phyloP scores from a whole-genome alignment of 2,329 filamentous ascomycete species.

The Magnaporthiopsis poae region DNA sequence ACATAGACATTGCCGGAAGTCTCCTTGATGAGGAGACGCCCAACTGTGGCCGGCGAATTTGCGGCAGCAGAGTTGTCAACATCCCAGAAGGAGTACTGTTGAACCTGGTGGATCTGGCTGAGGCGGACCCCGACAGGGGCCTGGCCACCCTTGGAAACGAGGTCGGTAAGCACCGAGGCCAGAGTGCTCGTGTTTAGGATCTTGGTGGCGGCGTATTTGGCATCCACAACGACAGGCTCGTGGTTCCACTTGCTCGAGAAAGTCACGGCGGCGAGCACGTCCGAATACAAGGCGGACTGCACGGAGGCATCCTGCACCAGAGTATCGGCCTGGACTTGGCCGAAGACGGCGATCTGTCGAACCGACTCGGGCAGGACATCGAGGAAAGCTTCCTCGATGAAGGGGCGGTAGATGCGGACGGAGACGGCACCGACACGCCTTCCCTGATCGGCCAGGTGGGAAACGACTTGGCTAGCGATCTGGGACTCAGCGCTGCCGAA shows the following conservation, averaged over 20 bases:
- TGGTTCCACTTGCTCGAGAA: slow-evolving; percentile 62
- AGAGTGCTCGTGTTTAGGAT: slow-evolving; percentile 46
- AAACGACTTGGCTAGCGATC: slow-evolving; percentile 70
- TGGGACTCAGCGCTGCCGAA: slow-evolving; percentile 90
- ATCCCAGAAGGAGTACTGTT: slow-evolving; percentile 93
- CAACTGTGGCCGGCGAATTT: slow-evolving; percentile 52
- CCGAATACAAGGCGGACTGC: slow-evolving; percentile 82
- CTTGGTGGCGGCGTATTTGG: slow-evolving; percentile 75
- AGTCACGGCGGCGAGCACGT: slow-evolving; percentile 74
- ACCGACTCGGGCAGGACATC: slow-evolving; percentile 66
- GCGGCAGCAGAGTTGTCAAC: slow-evolving; percentile 62
- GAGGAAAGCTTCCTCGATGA: slow-evolving; percentile 89
- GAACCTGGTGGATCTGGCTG: slow-evolving; percentile 43
- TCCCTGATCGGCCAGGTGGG: slow-evolving; percentile 60
- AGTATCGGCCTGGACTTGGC: slow-evolving; percentile 68
- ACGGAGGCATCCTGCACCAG: slow-evolving; percentile 65
- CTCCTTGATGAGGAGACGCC: slow-evolving; percentile 58
- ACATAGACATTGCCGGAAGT: slow-evolving; percentile 53
- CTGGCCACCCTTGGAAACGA: slow-evolving; percentile 39
- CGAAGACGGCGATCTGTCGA: slow-evolving; percentile 71
- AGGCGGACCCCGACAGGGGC: slow-evolving; percentile 28
- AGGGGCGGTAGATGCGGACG: slow-evolving; percentile 88
- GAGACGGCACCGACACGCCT: slow-evolving; percentile 78
- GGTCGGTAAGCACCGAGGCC: slow-evolving; percentile 38
- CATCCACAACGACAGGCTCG: slow-evolving; percentile 60